These are phyloP conservation scores for Senna siamea DNA, from an alignment of 306 rosid genomes.

Conservation along the genomic window DNA sequence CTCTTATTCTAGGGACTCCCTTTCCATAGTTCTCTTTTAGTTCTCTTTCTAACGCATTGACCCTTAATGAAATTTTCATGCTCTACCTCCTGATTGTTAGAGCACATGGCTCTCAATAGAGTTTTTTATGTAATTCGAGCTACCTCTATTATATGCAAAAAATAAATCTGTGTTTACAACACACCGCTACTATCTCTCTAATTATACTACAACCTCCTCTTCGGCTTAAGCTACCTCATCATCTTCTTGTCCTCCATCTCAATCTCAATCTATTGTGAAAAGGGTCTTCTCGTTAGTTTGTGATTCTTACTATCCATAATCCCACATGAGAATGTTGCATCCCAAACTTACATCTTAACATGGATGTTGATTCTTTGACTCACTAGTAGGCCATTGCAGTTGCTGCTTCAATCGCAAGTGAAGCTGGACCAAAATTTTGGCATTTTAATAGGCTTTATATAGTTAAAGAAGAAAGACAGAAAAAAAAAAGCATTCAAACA, in stretches of 20 bases:
- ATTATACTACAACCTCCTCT: conserved; percentile 17
- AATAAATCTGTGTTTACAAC: conserved; percentile 28
- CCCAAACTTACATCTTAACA: conserved; percentile 58
- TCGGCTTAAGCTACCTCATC: conserved; percentile 32
- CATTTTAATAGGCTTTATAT: conserved; percentile 72
- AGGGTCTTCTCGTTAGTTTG: conserved; percentile 60
- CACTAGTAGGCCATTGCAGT: conserved; percentile 65
- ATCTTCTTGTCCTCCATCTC: conserved; percentile 26
- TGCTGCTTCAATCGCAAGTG: conserved; percentile 73
- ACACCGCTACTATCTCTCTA: conserved; percentile 36
- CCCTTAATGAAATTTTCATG: conserved; percentile 35
- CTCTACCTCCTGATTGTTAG: conserved; percentile 44
- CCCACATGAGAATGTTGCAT: conserved; percentile 47
- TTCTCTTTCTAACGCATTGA: background rate
- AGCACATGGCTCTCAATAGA: conserved; percentile 47
- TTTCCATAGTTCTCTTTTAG: background rate
- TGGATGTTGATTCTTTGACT: conserved; percentile 55
- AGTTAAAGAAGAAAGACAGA: too few species aligned
- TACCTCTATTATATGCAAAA: conserved; percentile 24
- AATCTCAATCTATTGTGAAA: conserved; percentile 53
- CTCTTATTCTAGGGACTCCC: too few species aligned
- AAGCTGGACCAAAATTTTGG: conserved; percentile 79
- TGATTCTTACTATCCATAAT: conserved; percentile 57
- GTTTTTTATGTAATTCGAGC: conserved; percentile 25
- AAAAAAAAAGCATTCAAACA: too few species aligned